Evolutionary conservation across 1,284 basidiomycete genomes (phyloP).

Genomic region (Melampsora americana): DNA sequence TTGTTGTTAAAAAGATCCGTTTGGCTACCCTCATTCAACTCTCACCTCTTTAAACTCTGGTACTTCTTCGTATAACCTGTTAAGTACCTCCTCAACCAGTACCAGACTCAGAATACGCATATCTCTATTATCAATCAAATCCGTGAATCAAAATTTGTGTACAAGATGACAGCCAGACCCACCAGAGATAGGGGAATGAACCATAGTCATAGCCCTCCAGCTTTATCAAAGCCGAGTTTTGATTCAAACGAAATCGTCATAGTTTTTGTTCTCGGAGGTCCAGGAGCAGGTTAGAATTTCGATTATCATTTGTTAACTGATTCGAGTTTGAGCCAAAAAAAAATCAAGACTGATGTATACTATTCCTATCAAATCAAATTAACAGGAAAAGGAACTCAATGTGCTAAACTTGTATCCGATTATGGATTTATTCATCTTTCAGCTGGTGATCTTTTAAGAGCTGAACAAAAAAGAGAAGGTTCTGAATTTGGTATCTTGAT

Average conservation of each 20-base stretch:
- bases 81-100: no score
- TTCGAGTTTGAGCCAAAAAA: neutral
- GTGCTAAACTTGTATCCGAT: constrained; percentile 75
- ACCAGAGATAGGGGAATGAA: no score
- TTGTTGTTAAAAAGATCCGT: no score
- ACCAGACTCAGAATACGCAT: no score
- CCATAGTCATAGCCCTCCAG: no score
- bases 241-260: constrained; percentile 75
- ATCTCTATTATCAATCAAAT: no score
- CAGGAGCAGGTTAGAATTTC: constrained; percentile 66
- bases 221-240: constrained; percentile 59
- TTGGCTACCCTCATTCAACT: no score
- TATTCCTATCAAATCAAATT: neutral
- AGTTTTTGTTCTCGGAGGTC: constrained; percentile 93
- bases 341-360: neutral
- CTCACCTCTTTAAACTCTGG: no score
- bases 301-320: neutral
- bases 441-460: constrained; percentile 92
- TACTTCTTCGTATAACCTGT: no score
- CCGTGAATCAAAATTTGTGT: no score
- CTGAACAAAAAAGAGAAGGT: constrained; percentile 81
- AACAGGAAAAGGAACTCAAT: constrained; percentile 89
- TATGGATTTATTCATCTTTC: constrained; percentile 92
- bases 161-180: no score
- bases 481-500: constrained; percentile 84